A percentile compares a stretch with the other conserved stretches of the same genome.
Conservation (phyloP, 257 asterid species). For the Jacaranda copaia region DNA sequence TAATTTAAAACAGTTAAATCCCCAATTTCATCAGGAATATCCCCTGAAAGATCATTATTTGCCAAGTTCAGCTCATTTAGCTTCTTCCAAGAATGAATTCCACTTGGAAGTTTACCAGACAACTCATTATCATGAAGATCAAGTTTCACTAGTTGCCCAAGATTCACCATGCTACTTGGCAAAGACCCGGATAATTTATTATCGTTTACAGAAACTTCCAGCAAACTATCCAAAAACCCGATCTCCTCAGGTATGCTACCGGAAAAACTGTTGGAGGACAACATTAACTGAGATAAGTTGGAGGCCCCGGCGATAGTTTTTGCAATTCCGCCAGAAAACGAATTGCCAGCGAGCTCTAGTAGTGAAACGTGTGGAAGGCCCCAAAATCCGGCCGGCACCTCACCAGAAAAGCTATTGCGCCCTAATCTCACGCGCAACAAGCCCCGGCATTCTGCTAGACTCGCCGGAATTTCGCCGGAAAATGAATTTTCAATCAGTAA, state of each 20-base stretch:
- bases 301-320: constrained; percentile 80
- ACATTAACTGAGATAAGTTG: constrained; percentile 73
- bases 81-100: constrained; percentile 75
- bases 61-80: constrained; percentile 87
- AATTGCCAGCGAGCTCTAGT: constrained; percentile 77
- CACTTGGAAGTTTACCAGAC: constrained; percentile 76
- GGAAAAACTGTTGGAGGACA: constrained; percentile 80
- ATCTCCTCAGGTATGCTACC: constrained; percentile 85
- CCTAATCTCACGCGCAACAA: constrained; percentile 79
- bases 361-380: constrained; percentile 89
- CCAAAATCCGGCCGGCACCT: constrained; percentile 82
- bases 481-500: constrained; percentile 72
- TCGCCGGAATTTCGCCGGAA: constrained; percentile 77
- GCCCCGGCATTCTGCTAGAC: constrained; percentile 74
- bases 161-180: constrained; percentile 78
- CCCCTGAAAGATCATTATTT: constrained; percentile 73
- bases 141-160: constrained; percentile 82
- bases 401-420: constrained; percentile 75
- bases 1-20: constrained; percentile 77
- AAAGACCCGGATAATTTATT: constrained; percentile 74
- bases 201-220: constrained; percentile 69
- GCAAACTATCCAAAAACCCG: constrained; percentile 67
- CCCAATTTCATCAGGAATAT: constrained; percentile 82
- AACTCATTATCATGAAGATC: constrained; percentile 80
- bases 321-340: constrained; percentile 77